Base-by-base conservation (phyloP, 2,329 filamentous ascomycete species). In the Macrophomina pseudophaseolina region DNA sequence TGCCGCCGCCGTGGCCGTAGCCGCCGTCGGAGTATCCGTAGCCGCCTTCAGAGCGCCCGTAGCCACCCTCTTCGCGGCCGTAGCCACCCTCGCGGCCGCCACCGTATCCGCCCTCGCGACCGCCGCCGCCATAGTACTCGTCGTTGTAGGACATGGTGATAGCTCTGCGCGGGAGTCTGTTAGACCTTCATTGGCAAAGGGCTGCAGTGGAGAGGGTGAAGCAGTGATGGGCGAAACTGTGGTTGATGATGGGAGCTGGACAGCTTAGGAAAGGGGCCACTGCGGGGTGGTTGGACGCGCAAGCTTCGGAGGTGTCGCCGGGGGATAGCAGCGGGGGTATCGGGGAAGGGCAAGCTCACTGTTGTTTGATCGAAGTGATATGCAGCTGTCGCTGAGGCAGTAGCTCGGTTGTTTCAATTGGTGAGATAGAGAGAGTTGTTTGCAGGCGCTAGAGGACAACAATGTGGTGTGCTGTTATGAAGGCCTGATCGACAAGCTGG, bases 21-120 rank as follows among this genome's bases (percentile, higher is more conserved):
- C 23, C 23, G 23, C 23, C 23, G 2, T 23, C 23, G 23, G 23
- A 23, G 23, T 73, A 69, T 32, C 69, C 71, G 65, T 76, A 23
- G 1, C 85, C 69, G 85, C 80, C n/a, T n/a, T n/a, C n/a, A n/a
- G n/a, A n/a, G 69, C 81, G 79, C 68, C 75, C 71, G 56, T 78
- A 77, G 32, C 76, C 76, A 33, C 78, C 73, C 67, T 71, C 74
- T n/a, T 85, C 80, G 69, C 81, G 79, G 68, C 75, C 71, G 56
- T 78, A 77, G 32, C 76, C 76, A 33, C 78, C 73, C 67, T 71
- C 74, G 9, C 65, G 67, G 33, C 75, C 74, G 16, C 78, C 79
- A 32, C 74, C 74, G 56, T 80, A n/a, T n/a, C n/a, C n/a, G n/a
- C n/a, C n/a, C n/a, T n/a, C n/a, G n/a, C n/a, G n/a, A n/a, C n/a